These are phyloP conservation scores for Endotrypanum monterogeii DNA, from an alignment of 208 protist species.

Conservation along the genomic window DNA sequence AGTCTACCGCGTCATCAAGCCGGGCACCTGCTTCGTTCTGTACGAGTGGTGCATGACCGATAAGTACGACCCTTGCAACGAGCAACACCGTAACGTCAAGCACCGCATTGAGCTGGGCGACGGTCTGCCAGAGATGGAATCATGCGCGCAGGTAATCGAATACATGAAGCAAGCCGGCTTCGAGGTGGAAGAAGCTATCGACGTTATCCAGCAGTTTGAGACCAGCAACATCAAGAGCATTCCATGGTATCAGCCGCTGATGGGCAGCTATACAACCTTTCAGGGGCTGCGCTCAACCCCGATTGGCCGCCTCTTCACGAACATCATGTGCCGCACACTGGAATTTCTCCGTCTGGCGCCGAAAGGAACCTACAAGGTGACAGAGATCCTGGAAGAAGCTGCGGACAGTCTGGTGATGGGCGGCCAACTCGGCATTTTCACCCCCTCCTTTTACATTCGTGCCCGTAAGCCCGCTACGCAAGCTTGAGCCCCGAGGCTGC, in stretches of 20 bases:
- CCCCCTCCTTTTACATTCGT: slow-evolving; percentile 90
- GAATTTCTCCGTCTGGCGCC: slow-evolving; percentile 78
- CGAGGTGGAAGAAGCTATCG: slow-evolving; percentile 83
- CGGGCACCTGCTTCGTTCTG: slow-evolving; percentile 90
- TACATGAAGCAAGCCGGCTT: slow-evolving; percentile 94
- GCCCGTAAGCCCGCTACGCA: slow-evolving; percentile 80
- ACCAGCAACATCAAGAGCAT: slow-evolving; percentile 74
- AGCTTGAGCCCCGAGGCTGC: background rate
- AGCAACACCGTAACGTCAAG: slow-evolving; percentile 88
- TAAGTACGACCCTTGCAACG: slow-evolving; percentile 92
- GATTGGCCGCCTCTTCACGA: slow-evolving; percentile 81
- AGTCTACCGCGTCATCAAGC: slow-evolving; percentile 95
- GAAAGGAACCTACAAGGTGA: slow-evolving; percentile 78
- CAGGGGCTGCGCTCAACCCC: slow-evolving; percentile 78
- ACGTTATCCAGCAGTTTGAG: slow-evolving; percentile 63
- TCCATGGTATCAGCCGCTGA: slow-evolving; percentile 91
- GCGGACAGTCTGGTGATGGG: slow-evolving; percentile 89
- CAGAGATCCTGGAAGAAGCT: slow-evolving; percentile 90
- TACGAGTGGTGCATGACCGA: slow-evolving; percentile 97
- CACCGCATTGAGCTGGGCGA: slow-evolving; percentile 96
- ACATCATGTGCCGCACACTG: slow-evolving; percentile 75
- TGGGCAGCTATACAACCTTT: slow-evolving; percentile 70
- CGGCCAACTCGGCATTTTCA: slow-evolving; percentile 93
- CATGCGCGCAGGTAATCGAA: slow-evolving; percentile 63
- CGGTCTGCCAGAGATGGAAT: slow-evolving; percentile 92